Evolutionary conservation across 1,139 yeast species (phyloP).

Genomic region (Hyphopichia khmerensis): DNA sequence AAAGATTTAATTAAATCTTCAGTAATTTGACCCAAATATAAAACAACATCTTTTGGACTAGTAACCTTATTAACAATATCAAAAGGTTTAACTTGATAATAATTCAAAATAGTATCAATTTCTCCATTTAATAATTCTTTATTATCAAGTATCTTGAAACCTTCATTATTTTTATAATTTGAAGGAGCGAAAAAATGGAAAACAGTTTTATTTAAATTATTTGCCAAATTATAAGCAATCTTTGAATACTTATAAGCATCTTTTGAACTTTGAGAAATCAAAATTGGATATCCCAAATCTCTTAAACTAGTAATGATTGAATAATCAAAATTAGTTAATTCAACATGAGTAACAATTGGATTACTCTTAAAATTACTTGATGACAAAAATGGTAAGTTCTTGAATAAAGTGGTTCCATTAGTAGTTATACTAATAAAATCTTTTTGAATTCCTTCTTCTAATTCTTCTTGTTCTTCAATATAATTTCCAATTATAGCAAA

Average conservation of each 20-base stretch:
- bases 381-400: constrained; percentile 56
- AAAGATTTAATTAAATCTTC: constrained; percentile 45
- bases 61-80: constrained; percentile 25
- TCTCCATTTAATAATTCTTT: constrained; percentile 18
- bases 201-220: constrained; percentile 51
- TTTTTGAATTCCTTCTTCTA: constrained; percentile 7
- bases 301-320: constrained; percentile 67
- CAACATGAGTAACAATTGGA: constrained; percentile 62
- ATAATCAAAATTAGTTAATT: constrained; percentile 57
- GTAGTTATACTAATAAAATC: constrained; percentile 52
- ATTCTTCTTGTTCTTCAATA: constrained; percentile 15
- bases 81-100: constrained; percentile 26
- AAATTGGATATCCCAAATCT: constrained; percentile 62
- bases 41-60: constrained; percentile 49
- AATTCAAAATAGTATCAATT: constrained; percentile 23
- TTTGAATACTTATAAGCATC: constrained; percentile 55
- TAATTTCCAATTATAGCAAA: constrained; percentile 41
- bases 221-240: constrained; percentile 59
- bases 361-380: constrained; percentile 34
- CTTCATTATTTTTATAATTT: constrained; percentile 13
- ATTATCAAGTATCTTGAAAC: constrained; percentile 11
- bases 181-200: constrained; percentile 62
- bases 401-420: constrained; percentile 51
- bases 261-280: constrained; percentile 59
- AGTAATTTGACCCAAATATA: constrained; percentile 60